Conservation (phyloP, 768 basidiomycete species). For the Tephrocybe rancida region DNA sequence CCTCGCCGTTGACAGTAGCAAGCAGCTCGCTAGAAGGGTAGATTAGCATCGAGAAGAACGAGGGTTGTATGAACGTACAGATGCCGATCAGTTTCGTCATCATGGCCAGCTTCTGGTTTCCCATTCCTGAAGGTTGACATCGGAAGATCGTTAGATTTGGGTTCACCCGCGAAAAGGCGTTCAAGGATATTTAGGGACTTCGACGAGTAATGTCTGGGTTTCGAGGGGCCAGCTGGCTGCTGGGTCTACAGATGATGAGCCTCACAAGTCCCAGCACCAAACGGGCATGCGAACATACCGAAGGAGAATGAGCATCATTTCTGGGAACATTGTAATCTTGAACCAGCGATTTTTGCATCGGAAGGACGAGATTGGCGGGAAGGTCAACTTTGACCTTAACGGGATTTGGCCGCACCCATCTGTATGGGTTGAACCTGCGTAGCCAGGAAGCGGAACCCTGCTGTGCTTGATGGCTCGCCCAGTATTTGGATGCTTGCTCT, state of each 20-base stretch:
- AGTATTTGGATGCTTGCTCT: constrained; percentile 75
- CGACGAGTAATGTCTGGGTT: constrained; percentile 52
- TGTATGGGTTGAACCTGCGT: constrained; percentile 81
- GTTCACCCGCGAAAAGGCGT: constrained; percentile 64
- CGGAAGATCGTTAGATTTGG: constrained; percentile 55
- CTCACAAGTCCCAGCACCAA: neutral
- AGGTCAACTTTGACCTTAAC: constrained; percentile 72
- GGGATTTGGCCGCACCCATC: constrained; percentile 76
- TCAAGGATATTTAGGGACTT: constrained; percentile 65
- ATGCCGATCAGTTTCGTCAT: constrained; percentile 71
- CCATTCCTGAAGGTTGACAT: constrained; percentile 55
- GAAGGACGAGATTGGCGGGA: constrained; percentile 75
- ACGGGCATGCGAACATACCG: constrained; percentile 25
- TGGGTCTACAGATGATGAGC: constrained; percentile 20
- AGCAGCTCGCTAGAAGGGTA: constrained; percentile 60
- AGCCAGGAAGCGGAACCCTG: constrained; percentile 65
- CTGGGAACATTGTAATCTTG: constrained; percentile 52
- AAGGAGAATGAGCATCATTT: constrained; percentile 26
- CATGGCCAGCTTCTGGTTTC: constrained; percentile 33
- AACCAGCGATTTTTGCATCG: constrained; percentile 76
- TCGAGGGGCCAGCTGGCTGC: constrained; percentile 26
- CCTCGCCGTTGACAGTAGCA: constrained; percentile 62
- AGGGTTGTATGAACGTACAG: constrained; percentile 49
- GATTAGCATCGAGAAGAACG: neutral
- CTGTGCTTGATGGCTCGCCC: constrained; percentile 57